Percentiles rank a stretch among this genome's conserved stretches.
Evolutionary conservation across 75 land plant genomes (phyloP).

Genomic region (Cryptomeria japonica): DNA sequence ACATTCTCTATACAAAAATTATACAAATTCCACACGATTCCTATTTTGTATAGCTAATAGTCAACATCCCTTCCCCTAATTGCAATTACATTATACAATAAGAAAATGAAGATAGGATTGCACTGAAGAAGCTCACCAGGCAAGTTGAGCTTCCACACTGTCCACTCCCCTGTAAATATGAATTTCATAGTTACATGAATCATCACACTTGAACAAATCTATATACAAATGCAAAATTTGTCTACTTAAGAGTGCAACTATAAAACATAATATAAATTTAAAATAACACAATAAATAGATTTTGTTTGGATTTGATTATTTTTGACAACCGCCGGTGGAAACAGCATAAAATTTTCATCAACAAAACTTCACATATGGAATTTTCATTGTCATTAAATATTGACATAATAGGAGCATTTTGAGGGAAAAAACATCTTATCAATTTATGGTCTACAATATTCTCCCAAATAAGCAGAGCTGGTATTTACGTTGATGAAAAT

Average conservation of each 20-base stretch:
- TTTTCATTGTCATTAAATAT: background rate
- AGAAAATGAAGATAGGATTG: background rate
- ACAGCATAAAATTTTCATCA: background rate
- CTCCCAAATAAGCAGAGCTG: background rate
- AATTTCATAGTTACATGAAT: background rate
- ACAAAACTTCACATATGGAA: background rate
- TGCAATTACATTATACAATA: background rate
- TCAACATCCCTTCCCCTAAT: background rate
- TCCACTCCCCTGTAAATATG: constrained; percentile 45
- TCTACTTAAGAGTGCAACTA: background rate
- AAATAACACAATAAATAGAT: background rate
- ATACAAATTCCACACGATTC: background rate
- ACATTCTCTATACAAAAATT: constrained; percentile 1
- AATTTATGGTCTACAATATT: background rate
- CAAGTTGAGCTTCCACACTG: constrained; percentile 64
- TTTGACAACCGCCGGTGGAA: background rate
- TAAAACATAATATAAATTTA: background rate
- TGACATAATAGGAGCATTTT: background rate
- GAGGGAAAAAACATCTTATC: background rate
- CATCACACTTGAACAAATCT: background rate
- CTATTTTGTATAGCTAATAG: background rate
- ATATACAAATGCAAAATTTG: background rate
- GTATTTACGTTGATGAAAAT: constrained; percentile 33
- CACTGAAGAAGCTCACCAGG: constrained; percentile 45
- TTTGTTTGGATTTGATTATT: background rate